Evolutionary conservation across 345 rosid genomes (phyloP), one percentile per base, ranked within the genome.

Genomic region (Eucalyptus leucophloia): DNA sequence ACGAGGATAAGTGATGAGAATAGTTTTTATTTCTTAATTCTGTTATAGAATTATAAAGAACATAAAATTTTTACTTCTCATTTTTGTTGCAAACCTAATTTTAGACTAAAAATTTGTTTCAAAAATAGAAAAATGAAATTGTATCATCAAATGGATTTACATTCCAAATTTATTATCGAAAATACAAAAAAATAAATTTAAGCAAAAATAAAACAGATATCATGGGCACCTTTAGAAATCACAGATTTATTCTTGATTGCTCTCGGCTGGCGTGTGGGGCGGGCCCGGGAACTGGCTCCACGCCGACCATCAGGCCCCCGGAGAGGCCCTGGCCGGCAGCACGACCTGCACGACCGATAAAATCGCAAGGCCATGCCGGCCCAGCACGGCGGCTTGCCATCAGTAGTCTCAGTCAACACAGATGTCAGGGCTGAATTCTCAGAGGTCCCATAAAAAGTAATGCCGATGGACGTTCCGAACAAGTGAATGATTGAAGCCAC

Each of bases 141-240:
- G 0, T 1, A 53, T 53, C 0, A 21, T 53, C 1, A 53, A 53
- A 53, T 0, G 2, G 0, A 53, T 53, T 53, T 53, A 0, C 21
- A 53, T 53, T 53, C 2, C 2, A 53, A 53, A 53, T 1, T 19
- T 53, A 0, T 53, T 21, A 53, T 0, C 1, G 0, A 53, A 53
- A 53, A 53, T 53, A 8, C n/a, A 0, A 53, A 53, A 53, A 53
- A 53, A 21, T 8, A 53, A 21, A 19, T 53, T 0, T 21, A 5
- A 53, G 11, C 26, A 53, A 53, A 53, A 21, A 53, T 53, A 53
- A 53, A 53, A 53, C 0, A 5, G 5, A 53, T 53, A 53, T 30
- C 9, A 28, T 2, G 2, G 30, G 2, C 18, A 0, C 4, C 15
- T 18, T 62, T 62, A 62, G 5, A 62, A 62, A 3, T 9, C 21